Base-by-base conservation (phyloP, 2,329 filamentous ascomycete genomes). In the Penicillium sp. region DNA sequence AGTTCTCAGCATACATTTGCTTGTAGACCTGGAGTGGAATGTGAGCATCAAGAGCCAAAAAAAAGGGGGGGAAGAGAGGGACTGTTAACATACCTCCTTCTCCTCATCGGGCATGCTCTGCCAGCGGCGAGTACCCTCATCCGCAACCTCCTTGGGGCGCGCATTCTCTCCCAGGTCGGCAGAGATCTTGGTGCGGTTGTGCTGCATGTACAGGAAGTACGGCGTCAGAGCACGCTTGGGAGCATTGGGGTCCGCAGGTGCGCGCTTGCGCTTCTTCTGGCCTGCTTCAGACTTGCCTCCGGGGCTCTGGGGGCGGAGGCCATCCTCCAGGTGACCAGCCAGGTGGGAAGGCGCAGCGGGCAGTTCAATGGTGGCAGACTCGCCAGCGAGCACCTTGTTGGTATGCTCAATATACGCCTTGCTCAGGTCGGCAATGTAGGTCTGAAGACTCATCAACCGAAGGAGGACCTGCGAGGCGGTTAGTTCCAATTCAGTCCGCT, bases 161-260 rank as follows among this genome's bases (percentile, higher is more conserved):
- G 87, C 86, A 55, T 86, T 82, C n/a, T 84, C 71, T 19, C 89
- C 90, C 10, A 96, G 83, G 65, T 95, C 91, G 29, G 81, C 82
- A 53, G 90, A 88, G 64, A 97, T 94, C 71, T 90, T 88, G 48
- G 87, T 84, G 46, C 94, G 89, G 61, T 91, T 91, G 61, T 89
- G 88, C 74, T 95, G 89, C 82, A 96, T 91, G 80, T 92, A 97
- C 57, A 97, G 80, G 81, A 97, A 96, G 80, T 95, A 97, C 2
- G 93, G 92, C 5, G 93, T 97, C 69, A 97, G 76, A 8, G 93
- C 92, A 47, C 92, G 87, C 84, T 97, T 97, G 56, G 93, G 93
- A 6, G 92, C 92, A 74, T 96, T 96, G 64, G 92, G 92, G 73
- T 97, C 93, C 69, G 90, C 87, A 37, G 86, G 87, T 58, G 87